phyloP scores from a whole-genome alignment of 2,329 filamentous ascomycete species.

The Xylariaceae sp. region DNA sequence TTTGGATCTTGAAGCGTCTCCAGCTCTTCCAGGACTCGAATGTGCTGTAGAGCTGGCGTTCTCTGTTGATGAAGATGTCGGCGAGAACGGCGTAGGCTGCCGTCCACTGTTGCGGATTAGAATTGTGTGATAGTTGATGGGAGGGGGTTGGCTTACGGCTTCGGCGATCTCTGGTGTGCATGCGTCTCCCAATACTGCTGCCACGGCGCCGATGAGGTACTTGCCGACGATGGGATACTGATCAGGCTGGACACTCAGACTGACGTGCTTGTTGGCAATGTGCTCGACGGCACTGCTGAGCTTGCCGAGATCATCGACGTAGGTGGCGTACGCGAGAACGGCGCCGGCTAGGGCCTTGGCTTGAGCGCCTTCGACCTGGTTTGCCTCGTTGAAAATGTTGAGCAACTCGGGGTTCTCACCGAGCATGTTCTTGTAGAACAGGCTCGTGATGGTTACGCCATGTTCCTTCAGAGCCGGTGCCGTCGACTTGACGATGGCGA shows the following conservation, averaged over 20 bases:
- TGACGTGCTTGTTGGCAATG: conserved; percentile 72
- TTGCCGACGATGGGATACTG: conserved; percentile 68
- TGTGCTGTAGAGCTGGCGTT: conserved; percentile 55
- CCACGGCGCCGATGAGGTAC: conserved; percentile 63
- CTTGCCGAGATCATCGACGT: conserved; percentile 64
- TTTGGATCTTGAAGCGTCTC: conserved; percentile 50
- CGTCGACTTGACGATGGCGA: conserved; percentile 69
- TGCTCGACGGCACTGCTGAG: conserved; percentile 55
- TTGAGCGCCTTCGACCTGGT: conserved; percentile 64
- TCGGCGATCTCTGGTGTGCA: conserved; percentile 61
- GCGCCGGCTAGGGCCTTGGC: conserved; percentile 63
- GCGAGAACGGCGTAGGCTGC: conserved; percentile 68
- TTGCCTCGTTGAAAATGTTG: conserved; percentile 65
- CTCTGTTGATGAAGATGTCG: conserved; percentile 62
- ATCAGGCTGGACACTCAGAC: conserved; percentile 61
- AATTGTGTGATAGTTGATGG: neutral
- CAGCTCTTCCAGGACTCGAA: conserved; percentile 42
- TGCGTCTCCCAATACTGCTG: conserved; percentile 59
- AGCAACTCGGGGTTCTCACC: conserved; percentile 58
- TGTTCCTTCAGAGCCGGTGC: conserved; percentile 66
- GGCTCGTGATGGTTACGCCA: conserved; percentile 62
- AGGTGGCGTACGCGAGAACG: conserved; percentile 65
- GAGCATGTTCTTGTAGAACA: conserved; percentile 69
- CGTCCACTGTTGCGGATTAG: conserved; percentile 47
- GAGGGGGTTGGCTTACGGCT: conserved; percentile 36